Evolutionary conservation across 2,329 filamentous ascomycete species (phyloP).

Genomic region (Thermochaetoides dissita): DNA sequence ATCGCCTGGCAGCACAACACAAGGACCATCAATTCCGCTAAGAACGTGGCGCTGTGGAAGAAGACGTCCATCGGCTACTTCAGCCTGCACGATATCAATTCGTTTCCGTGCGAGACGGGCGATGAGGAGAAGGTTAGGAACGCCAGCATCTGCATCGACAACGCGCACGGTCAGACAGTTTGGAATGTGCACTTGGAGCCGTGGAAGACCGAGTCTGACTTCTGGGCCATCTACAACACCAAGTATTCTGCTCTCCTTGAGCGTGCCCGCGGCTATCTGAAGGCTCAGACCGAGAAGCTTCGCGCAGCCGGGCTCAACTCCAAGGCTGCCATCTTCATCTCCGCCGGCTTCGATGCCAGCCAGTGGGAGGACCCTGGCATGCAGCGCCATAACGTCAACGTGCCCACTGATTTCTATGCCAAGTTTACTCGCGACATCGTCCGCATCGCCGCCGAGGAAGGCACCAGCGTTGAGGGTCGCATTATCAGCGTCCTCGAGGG

Average conservation of each 20-base stretch:
- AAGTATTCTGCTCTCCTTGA: conserved; percentile 66
- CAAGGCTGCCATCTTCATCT: conserved; percentile 83
- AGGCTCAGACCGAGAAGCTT: conserved; percentile 54
- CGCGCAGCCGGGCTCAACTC: conserved; percentile 45
- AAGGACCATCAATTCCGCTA: conserved; percentile 47
- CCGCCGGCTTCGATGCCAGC: conserved; percentile 91
- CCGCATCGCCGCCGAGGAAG: conserved; percentile 66
- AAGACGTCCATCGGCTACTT: conserved; percentile 89
- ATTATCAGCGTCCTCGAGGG: conserved; percentile 91
- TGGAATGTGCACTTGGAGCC: conserved; percentile 92
- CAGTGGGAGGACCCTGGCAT: conserved; percentile 87
- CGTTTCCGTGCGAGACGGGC: conserved; percentile 89
- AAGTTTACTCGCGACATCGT: conserved; percentile 78
- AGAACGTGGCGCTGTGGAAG: conserved; percentile 62
- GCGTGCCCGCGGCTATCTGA: conserved; percentile 69
- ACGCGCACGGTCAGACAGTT: conserved; percentile 81
- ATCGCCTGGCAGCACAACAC: conserved; percentile 87
- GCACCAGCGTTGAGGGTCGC: conserved; percentile 62
- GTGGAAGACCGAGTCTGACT: conserved; percentile 71
- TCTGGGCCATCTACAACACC: conserved; percentile 75
- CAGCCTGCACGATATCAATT: conserved; percentile 95
- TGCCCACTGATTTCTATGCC: conserved; percentile 93
- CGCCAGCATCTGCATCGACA: conserved; percentile 86
- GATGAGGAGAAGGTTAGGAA: conserved; percentile 87
- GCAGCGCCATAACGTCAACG: conserved; percentile 91